These are phyloP conservation scores for Oryza coarctata DNA, from an alignment of 176 grass and related monocot genomes.

Conservation along the genomic window DNA sequence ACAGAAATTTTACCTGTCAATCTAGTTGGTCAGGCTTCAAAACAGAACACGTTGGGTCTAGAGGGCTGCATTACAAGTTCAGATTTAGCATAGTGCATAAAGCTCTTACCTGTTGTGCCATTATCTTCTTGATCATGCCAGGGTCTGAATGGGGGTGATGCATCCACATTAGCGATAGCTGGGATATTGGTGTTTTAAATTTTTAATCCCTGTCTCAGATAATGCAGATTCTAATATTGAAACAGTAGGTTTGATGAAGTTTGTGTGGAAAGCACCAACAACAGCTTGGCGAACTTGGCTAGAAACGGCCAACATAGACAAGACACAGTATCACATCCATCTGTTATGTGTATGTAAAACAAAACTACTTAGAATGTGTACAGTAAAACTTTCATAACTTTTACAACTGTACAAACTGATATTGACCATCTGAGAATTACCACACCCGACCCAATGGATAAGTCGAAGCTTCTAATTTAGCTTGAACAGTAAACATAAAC, in stretches of 20 bases:
- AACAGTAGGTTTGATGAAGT: conserved; percentile 82
- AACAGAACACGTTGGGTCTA: too few species aligned
- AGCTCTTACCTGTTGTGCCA: conserved; percentile 78
- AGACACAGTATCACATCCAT: background rate
- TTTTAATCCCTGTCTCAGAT: conserved; percentile 60
- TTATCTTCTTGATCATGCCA: conserved; percentile 75
- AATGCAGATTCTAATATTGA: conserved; percentile 79
- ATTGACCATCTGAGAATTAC: too few species aligned
- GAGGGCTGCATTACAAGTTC: background rate
- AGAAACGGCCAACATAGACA: background rate
- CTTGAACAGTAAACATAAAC: too few species aligned
- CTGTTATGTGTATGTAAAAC: too few species aligned
- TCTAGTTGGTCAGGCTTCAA: background rate
- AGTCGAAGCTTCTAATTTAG: too few species aligned
- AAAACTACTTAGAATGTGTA: background rate
- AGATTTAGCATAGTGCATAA: background rate
- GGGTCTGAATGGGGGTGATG: conserved; percentile 39
- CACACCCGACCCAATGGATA: too few species aligned
- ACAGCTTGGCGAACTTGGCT: conserved; percentile 73
- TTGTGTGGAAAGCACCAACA: conserved; percentile 83
- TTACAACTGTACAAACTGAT: background rate
- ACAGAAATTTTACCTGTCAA: conserved; percentile 69
- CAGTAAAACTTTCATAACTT: background rate
- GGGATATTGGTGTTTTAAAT: conserved; percentile 60
- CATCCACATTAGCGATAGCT: conserved; percentile 88